Percentiles rank a stretch among this genome's conserved stretches.
Evolutionary conservation across 306 rosid species (phyloP).

Genomic region (Styphnolobium japonicum): DNA sequence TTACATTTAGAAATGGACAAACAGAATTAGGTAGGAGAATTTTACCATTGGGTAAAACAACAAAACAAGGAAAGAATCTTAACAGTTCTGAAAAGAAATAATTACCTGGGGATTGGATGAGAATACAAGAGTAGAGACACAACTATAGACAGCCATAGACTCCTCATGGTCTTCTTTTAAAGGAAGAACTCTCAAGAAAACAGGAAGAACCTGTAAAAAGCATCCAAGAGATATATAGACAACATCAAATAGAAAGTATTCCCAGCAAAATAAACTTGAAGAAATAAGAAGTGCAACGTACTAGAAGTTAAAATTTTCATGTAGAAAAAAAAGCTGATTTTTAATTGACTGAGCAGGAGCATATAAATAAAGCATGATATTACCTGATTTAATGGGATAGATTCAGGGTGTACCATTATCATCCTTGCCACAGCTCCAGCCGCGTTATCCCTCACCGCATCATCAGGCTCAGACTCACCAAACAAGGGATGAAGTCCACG

Average conservation of each 20-base stretch:
- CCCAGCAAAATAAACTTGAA: conserved; percentile 1
- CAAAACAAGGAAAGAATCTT: conserved; percentile 10
- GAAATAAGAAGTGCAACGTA: background rate
- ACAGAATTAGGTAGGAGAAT: conserved; percentile 20
- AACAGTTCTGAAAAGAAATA: conserved; percentile 1
- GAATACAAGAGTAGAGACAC: conserved; percentile 74
- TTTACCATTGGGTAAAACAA: background rate
- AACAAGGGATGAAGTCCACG: conserved; percentile 87
- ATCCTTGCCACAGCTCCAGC: conserved; percentile 99
- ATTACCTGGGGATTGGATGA: conserved; percentile 88
- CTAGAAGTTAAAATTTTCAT: background rate
- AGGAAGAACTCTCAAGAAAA: conserved; percentile 86
- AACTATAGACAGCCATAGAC: conserved; percentile 87
- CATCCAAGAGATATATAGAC: conserved; percentile 17
- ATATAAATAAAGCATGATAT: conserved; percentile 8
- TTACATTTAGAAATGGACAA: conserved; percentile 30
- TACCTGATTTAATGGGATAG: conserved; percentile 91
- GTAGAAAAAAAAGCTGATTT: background rate
- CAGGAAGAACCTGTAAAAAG: conserved; percentile 84
- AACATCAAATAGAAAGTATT: background rate
- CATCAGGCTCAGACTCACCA: conserved; percentile 94
- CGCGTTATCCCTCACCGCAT: conserved; percentile 96
- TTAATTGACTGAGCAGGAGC: background rate
- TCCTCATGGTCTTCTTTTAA: conserved; percentile 96
- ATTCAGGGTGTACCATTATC: conserved; percentile 97